Evolutionary conservation across 1,284 basidiomycete species (phyloP).

Genomic region (Gymnopus androsaceus): DNA sequence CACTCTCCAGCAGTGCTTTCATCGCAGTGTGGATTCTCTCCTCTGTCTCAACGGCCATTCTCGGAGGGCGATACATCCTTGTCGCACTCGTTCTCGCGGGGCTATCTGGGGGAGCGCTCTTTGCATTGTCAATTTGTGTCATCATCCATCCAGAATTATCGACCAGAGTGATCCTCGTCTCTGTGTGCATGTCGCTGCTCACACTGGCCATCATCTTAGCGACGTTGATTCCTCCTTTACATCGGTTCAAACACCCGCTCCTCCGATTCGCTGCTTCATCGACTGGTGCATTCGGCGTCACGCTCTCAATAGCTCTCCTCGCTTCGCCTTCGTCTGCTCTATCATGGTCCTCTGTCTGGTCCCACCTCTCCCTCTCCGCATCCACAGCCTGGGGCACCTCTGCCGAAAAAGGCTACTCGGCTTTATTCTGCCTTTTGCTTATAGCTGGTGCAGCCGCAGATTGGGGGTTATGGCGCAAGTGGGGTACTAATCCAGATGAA

Average conservation of each 20-base stretch:
- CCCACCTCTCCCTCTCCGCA: conserved; percentile 38
- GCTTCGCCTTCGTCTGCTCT: conserved; percentile 41
- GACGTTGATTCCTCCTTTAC: conserved; percentile 33
- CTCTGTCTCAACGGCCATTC: conserved; percentile 42
- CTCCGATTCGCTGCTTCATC: conserved; percentile 54
- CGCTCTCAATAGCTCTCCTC: conserved; percentile 56
- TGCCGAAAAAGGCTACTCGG: conserved; percentile 59
- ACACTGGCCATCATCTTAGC: conserved; percentile 43
- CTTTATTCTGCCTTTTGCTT: conserved; percentile 56
- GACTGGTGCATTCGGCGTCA: conserved; percentile 58
- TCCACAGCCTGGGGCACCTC: conserved; percentile 46
- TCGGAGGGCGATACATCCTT: conserved; percentile 53
- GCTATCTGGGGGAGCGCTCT: conserved; percentile 51
- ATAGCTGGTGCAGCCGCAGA: conserved; percentile 48
- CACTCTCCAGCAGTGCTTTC: conserved; percentile 47
- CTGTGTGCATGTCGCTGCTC: conserved; percentile 44
- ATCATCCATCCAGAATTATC: conserved; percentile 62
- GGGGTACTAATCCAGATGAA: conserved; percentile 72
- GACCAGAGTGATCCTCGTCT: conserved; percentile 51
- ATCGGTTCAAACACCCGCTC: conserved; percentile 44
- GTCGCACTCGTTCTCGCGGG: conserved; percentile 47
- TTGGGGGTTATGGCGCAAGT: conserved; percentile 52
- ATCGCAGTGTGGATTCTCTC: conserved; percentile 61
- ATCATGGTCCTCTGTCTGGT: conserved; percentile 64
- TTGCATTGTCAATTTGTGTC: conserved; percentile 53